Evolutionary conservation across 108 stramenopile genomes (phyloP).

Genomic region (Thalassiosira profunda): DNA sequence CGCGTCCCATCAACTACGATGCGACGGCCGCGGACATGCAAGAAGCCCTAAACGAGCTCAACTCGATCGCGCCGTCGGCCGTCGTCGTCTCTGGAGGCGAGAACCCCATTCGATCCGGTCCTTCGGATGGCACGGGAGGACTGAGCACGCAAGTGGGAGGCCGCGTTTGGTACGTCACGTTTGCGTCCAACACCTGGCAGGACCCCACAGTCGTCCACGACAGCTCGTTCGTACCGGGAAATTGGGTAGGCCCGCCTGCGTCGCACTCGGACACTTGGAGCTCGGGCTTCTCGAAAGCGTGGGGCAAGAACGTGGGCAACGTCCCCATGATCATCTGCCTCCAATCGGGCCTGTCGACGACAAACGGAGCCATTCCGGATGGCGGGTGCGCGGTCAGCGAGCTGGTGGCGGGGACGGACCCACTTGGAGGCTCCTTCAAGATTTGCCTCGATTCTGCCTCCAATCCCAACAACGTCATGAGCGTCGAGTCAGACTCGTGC

Average conservation of each 20-base stretch:
- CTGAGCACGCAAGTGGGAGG: slow-evolving; percentile 75
- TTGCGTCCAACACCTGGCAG: slow-evolving; percentile 74
- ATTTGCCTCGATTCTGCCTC: slow-evolving; percentile 64
- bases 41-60: slow-evolving; percentile 67
- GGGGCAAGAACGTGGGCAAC: slow-evolving; percentile 90
- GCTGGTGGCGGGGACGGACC: slow-evolving; percentile 66
- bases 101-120: slow-evolving; percentile 42
- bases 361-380: slow-evolving; percentile 60
- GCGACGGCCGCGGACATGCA: slow-evolving; percentile 66
- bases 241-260: slow-evolving; percentile 68
- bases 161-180: slow-evolving; percentile 82
- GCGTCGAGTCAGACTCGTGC: slow-evolving; percentile 42
- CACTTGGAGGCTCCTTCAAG: slow-evolving; percentile 76
- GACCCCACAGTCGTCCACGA: slow-evolving; percentile 69
- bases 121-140: slow-evolving; percentile 37
- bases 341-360: slow-evolving; percentile 58
- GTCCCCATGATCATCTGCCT: slow-evolving; percentile 63
- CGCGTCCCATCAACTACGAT: slow-evolving; percentile 69
- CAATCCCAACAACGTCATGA: slow-evolving; percentile 59
- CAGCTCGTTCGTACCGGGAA: slow-evolving; percentile 64
- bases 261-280: slow-evolving; percentile 68
- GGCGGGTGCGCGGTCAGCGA: slow-evolving; percentile 70
- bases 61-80: slow-evolving; percentile 66
- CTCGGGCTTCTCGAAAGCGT: slow-evolving; percentile 80
- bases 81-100: slow-evolving; percentile 71